phyloP scores from a whole-genome alignment of 2,329 filamentous ascomycete genomes.

The Sarocladium brachiariae region DNA sequence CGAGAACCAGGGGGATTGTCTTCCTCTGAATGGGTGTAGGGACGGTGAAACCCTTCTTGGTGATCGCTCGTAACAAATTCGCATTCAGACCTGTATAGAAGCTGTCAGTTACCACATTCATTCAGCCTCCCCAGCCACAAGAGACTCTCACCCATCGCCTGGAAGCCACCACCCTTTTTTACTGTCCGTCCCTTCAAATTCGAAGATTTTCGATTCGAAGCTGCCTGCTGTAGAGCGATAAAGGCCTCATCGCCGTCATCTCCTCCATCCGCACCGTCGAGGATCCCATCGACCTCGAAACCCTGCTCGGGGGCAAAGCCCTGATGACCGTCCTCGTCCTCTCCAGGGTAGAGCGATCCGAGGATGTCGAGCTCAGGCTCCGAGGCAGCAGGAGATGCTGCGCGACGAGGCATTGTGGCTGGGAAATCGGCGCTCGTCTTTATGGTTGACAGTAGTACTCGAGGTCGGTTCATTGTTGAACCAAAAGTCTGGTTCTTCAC shows the following conservation, averaged over 20 bases:
- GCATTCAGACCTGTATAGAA: constrained; percentile 58
- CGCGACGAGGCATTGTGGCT: constrained; percentile 60
- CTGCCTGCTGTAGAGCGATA: constrained; percentile 80
- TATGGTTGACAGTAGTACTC: neutral
- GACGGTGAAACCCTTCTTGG: constrained; percentile 88
- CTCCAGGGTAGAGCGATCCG: constrained; percentile 62
- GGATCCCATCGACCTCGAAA: constrained; percentile 53
- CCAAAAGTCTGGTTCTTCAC: constrained; percentile 13
- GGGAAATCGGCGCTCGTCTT: neutral
- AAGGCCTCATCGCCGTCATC: constrained; percentile 77
- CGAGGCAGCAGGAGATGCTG: constrained; percentile 73
- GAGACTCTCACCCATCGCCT: constrained; percentile 83
- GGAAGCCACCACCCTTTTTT: constrained; percentile 95
- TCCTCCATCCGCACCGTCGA: constrained; percentile 47
- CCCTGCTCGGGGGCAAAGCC: constrained; percentile 32
- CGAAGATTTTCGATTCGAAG: constrained; percentile 76
- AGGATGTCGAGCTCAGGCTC: constrained; percentile 92
- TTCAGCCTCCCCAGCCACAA: too few species aligned
- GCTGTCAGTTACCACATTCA: constrained; percentile 8
- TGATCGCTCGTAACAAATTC: constrained; percentile 81
- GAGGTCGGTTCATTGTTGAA: neutral
- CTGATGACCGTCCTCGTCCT: constrained; percentile 41
- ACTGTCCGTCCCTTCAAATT: constrained; percentile 78
- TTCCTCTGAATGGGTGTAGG: constrained; percentile 97
- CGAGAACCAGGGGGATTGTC: constrained; percentile 84